These are phyloP conservation scores for Backusella westeae DNA, from an alignment of 192 early-diverging fungal species.

Conservation along the genomic window DNA sequence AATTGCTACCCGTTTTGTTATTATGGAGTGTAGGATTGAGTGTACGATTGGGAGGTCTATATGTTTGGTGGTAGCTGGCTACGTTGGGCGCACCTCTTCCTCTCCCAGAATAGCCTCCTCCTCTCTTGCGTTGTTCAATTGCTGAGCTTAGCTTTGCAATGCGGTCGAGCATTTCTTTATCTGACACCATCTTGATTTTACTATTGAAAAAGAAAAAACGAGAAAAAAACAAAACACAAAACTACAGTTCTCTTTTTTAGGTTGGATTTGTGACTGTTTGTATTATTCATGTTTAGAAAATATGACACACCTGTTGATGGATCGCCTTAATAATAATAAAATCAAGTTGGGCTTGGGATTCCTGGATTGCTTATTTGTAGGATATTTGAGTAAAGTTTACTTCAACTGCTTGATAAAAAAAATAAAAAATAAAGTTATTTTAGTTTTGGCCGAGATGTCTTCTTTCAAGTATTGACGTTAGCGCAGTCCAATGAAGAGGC, in stretches of 20 bases:
- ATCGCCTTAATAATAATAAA: too few species aligned
- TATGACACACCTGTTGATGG: too few species aligned
- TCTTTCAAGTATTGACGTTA: too few species aligned
- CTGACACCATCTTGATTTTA: constrained; percentile 14
- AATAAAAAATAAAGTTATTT: too few species aligned
- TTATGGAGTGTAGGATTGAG: background rate
- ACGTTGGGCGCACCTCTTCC: background rate
- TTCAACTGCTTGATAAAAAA: too few species aligned
- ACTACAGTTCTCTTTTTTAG: background rate
- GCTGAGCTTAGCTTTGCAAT: constrained; percentile 20
- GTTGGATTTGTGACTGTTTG: background rate
- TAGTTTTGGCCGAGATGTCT: too few species aligned
- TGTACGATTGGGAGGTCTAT: background rate
- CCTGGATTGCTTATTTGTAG: too few species aligned
- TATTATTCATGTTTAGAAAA: background rate
- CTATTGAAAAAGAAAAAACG: background rate
- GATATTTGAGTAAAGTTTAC: too few species aligned
- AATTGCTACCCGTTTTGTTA: background rate
- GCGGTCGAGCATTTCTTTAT: constrained; percentile 18
- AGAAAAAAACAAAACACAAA: background rate
- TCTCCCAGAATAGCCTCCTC: background rate
- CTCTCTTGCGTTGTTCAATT: constrained; percentile 11
- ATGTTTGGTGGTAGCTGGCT: too few species aligned
- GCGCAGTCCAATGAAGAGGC: too few species aligned
- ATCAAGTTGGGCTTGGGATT: too few species aligned